Evolutionary conservation across 1,139 yeast species (phyloP).

Genomic region (Protomyces inundatus): DNA sequence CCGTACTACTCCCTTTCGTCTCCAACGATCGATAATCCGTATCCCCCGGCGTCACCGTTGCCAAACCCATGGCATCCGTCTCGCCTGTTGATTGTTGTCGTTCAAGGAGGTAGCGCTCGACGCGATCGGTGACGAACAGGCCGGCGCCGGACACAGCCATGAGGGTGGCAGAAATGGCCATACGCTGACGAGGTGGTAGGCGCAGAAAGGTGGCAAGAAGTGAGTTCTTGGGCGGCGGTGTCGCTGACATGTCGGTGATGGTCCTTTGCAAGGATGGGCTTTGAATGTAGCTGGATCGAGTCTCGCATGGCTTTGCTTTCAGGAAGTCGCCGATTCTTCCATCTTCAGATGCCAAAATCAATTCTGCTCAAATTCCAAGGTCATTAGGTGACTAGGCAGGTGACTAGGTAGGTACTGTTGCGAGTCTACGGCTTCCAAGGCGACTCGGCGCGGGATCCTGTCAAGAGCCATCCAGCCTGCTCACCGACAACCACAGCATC

Average conservation of each 20-base stretch:
- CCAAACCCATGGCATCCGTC: conserved; percentile 10
- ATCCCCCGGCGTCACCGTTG: neutral
- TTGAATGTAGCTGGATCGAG: too few species aligned
- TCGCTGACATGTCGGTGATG: conserved; percentile 5
- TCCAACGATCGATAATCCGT: neutral
- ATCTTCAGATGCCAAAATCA: too few species aligned
- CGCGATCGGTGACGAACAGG: conserved; percentile 12
- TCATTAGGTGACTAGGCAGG: too few species aligned
- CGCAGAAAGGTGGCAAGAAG: conserved; percentile 5
- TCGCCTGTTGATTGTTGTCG: conserved; percentile 1
- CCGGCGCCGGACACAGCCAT: conserved; percentile 19
- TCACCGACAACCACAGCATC: conserved; percentile 79
- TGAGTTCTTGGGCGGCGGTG: conserved; percentile 24
- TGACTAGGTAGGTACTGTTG: too few species aligned
- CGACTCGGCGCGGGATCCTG: conserved; percentile 15
- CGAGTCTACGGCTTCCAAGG: conserved; percentile 21
- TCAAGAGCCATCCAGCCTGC: conserved; percentile 47
- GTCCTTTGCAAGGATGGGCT: too few species aligned
- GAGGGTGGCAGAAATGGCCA: conserved; percentile 7
- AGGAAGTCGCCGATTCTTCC: too few species aligned
- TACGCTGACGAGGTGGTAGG: conserved; percentile 14
- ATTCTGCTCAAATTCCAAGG: too few species aligned
- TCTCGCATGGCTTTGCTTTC: too few species aligned
- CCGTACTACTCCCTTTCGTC: conserved; percentile 21
- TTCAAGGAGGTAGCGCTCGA: conserved; percentile 11